phyloP scores from a whole-genome alignment of 805 yeast genomes.

The Ogataea thermomethanolica region DNA sequence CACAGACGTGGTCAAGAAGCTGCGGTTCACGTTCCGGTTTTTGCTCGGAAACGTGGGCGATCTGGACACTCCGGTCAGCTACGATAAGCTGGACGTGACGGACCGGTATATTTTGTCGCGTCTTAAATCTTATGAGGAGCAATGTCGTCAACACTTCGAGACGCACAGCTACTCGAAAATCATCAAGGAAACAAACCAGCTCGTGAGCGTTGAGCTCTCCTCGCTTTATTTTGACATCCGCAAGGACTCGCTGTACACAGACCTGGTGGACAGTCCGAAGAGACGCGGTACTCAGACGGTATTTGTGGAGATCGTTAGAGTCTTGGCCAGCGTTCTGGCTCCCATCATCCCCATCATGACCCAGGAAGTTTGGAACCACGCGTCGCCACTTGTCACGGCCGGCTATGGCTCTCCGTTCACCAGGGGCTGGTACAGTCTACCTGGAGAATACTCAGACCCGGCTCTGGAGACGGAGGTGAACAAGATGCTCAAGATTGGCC shows the following conservation, averaged over 20 bases:
- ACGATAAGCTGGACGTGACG: constrained; percentile 38
- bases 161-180: constrained; percentile 66
- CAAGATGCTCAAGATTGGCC: constrained; percentile 45
- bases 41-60: constrained; percentile 72
- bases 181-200: constrained; percentile 62
- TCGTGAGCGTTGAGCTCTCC: constrained; percentile 72
- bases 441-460: constrained; percentile 34
- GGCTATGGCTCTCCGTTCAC: constrained; percentile 44
- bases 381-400: constrained; percentile 35
- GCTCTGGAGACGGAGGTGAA: constrained; percentile 43
- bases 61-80: constrained; percentile 32
- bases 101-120: constrained; percentile 65
- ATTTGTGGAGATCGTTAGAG: constrained; percentile 51
- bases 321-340: constrained; percentile 63
- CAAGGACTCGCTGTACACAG: constrained; percentile 84
- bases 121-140: constrained; percentile 44
- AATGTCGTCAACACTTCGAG: constrained; percentile 44
- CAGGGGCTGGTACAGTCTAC: constrained; percentile 40
- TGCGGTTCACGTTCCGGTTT: constrained; percentile 77
- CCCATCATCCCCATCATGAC: constrained; percentile 83
- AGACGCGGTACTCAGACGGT: constrained; percentile 67
- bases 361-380: constrained; percentile 81
- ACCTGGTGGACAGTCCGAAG: constrained; percentile 40
- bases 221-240: constrained; percentile 82
- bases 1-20: constrained; percentile 74